Evolutionary conservation across 2,329 filamentous ascomycete genomes (phyloP).

Genomic region (Verticillium nubilum): DNA sequence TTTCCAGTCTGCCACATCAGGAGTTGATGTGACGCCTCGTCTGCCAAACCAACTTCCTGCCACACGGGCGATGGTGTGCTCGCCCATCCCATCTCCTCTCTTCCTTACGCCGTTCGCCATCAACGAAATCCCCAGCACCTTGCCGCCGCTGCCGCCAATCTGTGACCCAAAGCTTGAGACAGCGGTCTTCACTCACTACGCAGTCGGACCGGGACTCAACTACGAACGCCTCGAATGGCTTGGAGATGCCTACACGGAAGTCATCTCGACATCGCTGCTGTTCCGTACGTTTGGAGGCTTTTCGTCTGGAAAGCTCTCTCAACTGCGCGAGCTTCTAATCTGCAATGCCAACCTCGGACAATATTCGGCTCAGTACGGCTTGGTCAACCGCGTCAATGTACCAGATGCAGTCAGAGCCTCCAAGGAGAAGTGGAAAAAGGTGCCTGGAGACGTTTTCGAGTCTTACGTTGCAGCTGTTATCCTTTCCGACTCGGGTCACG

Average conservation of each 20-base stretch:
- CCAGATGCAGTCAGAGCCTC: constrained; percentile 38
- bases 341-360: constrained; percentile 72
- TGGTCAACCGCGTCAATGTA: constrained; percentile 59
- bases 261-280: constrained; percentile 71
- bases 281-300: constrained; percentile 64
- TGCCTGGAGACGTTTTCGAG: constrained; percentile 83
- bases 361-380: constrained; percentile 65
- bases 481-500: constrained; percentile 57
- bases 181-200: constrained; percentile 63
- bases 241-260: constrained; percentile 79
- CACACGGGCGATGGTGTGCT: neutral
- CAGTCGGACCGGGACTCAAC: constrained; percentile 35
- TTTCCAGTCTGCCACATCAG: neutral
- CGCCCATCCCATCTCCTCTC: constrained; percentile 8
- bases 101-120: constrained; percentile 42
- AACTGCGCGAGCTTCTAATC: constrained; percentile 72
- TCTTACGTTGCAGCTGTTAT: constrained; percentile 81
- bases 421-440: constrained; percentile 55
- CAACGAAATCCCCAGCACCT: constrained; percentile 37
- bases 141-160: constrained; percentile 58
- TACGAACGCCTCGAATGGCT: constrained; percentile 88
- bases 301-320: constrained; percentile 63
- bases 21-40: too few relatives aligned
- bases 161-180: constrained; percentile 52
- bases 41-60: neutral